phyloP scores from a whole-genome alignment of 2,329 filamentous ascomycete species.

The Aureobasidium sp. region DNA sequence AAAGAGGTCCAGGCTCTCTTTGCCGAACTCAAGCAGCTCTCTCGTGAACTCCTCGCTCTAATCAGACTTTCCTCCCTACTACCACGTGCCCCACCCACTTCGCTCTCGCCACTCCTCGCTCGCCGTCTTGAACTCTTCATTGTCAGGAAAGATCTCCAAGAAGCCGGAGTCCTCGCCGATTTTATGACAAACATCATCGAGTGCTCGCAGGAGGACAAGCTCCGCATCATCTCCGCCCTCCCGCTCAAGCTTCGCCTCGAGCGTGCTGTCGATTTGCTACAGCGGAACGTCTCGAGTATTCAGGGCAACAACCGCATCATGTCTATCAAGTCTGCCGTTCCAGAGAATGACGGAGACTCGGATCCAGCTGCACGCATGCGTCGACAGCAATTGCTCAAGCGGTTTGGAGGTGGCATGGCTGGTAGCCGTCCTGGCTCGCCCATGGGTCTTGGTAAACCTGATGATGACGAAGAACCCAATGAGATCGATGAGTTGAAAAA shows the following conservation, averaged over 20 bases:
- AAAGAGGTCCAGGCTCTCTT: slow-evolving; percentile 68
- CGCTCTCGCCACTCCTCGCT: slow-evolving; percentile 76
- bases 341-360: slow-evolving; percentile 25
- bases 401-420: slow-evolving; percentile 25
- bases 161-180: slow-evolving; percentile 82
- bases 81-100: slow-evolving; percentile 57
- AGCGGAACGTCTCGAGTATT: slow-evolving; percentile 72
- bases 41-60: slow-evolving; percentile 77
- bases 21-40: slow-evolving; percentile 71
- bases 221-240: slow-evolving; percentile 75
- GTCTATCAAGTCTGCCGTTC: slow-evolving; percentile 56
- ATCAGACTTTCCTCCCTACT: slow-evolving; percentile 80
- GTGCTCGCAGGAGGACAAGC: slow-evolving; percentile 81
- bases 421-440: slow-evolving; percentile 22
- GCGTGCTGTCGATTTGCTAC: slow-evolving; percentile 75
- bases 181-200: slow-evolving; percentile 95
- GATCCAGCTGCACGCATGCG: slow-evolving; percentile 34
- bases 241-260: slow-evolving; percentile 71
- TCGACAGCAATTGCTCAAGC: slow-evolving; percentile 35
- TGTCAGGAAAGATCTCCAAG: slow-evolving; percentile 67
- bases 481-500: slow-evolving; percentile 90
- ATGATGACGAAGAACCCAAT: slow-evolving; percentile 72
- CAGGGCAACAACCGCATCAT: slow-evolving; percentile 85
- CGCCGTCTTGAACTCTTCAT: slow-evolving; percentile 84
- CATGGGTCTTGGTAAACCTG: slow-evolving; percentile 41